Evolutionary conservation across 129 eudicot genomes (phyloP), one percentile per base, ranked within the genome.

Genomic region (Kitagawia praeruptora): DNA sequence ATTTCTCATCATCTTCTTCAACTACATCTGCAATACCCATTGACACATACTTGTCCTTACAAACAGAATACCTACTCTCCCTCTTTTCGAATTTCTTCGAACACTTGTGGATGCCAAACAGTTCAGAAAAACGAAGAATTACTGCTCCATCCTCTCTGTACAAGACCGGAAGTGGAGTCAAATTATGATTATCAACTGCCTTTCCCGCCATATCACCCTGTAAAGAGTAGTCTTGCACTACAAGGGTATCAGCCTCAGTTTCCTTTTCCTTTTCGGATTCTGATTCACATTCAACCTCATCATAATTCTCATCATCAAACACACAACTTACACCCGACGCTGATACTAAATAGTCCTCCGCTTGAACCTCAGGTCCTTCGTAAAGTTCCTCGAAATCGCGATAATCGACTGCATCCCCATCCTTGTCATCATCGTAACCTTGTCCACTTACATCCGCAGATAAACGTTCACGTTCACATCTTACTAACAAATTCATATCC

Each of bases 221-320:
- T 40, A 81, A 83, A n/a, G n/a, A 84, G 86, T n/a, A 69, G 71
- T 23, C 18, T 45, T 82, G 64, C 42, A 80, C 76, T 48, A 77
- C 87, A 46, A 61, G 42, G 42, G n/a, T 76, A 75, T 74, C 47
- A 48, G 61, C 86, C 78, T 58, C 86, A 46, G 40, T 44, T 9
- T 44, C 47, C 13, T 1, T 45, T 45, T 45, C 47, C 79, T 88
- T 87, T 63, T 87, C 97, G 9, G 53, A 71, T 53, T 46, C 49
- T 0, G 15, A 40, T 40, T 40, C 37, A 34, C 37, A 44, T 44
- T 83, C 88, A n/a, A 91, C 97, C 23, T 89, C 93, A 71, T 93
- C 98, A 77, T 95, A 95, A 87, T 95, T 92, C 41, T 95, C 98
- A 87, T 95, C 98, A 86, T 89, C 98, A 83, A 86, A 95, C 51